Conservation (phyloP, 345 rosid species). For the Eucalyptus regnans region DNA sequence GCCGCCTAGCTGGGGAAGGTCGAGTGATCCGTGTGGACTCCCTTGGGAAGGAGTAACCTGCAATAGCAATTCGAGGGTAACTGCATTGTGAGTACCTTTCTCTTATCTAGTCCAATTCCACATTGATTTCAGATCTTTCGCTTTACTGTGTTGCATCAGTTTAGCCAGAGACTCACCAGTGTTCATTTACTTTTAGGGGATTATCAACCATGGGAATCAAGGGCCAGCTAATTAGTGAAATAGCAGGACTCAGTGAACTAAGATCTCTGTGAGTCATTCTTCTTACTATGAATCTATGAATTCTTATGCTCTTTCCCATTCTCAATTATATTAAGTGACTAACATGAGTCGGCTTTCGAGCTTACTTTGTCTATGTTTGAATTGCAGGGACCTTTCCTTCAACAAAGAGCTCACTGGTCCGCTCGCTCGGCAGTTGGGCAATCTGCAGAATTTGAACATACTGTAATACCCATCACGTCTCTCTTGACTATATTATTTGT, state of each 20-base stretch:
- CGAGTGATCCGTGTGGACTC: slow-evolving; percentile 71
- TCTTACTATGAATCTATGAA: background rate
- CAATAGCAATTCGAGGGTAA: slow-evolving; percentile 48
- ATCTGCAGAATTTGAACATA: slow-evolving; percentile 59
- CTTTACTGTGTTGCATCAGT: background rate
- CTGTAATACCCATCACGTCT: slow-evolving; percentile 31
- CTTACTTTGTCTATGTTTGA: background rate
- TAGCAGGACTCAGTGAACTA: slow-evolving; percentile 73
- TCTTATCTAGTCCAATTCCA: background rate
- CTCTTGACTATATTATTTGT: background rate
- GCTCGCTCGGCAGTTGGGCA: slow-evolving; percentile 64
- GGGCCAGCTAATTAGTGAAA: slow-evolving; percentile 84
- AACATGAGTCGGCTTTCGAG: background rate
- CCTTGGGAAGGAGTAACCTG: slow-evolving; percentile 96
- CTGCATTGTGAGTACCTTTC: slow-evolving; percentile 49
- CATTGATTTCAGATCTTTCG: background rate
- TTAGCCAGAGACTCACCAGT: background rate
- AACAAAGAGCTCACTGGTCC: slow-evolving; percentile 70
- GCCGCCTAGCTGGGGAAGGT: slow-evolving; percentile 67
- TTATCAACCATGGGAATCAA: slow-evolving; percentile 73
- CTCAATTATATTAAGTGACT: background rate
- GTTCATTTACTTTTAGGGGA: slow-evolving; percentile 33
- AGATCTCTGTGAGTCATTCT: slow-evolving; percentile 60
- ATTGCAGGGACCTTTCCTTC: slow-evolving; percentile 75
- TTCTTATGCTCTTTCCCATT: background rate